A percentile compares a stretch with the other conserved stretches of the same genome.
Evolutionary conservation across 83 land plant genomes (phyloP).

Genomic region (Diphasiastrum complanatum): DNA sequence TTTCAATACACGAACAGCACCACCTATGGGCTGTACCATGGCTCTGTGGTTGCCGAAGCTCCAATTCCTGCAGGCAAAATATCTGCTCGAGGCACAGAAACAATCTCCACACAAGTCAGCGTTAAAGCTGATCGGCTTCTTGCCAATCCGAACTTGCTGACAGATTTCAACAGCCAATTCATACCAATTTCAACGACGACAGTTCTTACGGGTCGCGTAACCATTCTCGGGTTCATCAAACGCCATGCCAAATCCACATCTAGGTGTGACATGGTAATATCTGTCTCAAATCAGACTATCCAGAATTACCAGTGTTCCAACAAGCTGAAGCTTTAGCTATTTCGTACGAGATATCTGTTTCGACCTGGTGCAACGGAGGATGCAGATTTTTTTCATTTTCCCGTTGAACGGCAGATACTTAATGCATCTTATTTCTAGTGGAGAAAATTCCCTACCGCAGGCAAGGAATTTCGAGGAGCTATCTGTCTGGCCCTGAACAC

Average conservation of each 20-base stretch:
- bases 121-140: constrained; percentile 9
- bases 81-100: neutral
- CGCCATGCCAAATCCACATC: constrained; percentile 24
- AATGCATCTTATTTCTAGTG: too few relatives aligned
- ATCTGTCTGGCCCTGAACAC: too few relatives aligned
- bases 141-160: neutral
- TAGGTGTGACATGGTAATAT: constrained; percentile 15
- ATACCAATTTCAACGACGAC: constrained; percentile 18
- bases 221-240: constrained; percentile 19
- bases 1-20: constrained; percentile 21
- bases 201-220: constrained; percentile 12
- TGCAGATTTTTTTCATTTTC: too few relatives aligned
- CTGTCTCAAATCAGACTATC: too few relatives aligned
- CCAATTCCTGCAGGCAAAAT: constrained; percentile 23
- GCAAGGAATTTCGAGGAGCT: too few relatives aligned
- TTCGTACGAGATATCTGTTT: too few relatives aligned
- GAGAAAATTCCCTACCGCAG: too few relatives aligned
- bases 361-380: too few relatives aligned
- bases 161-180: neutral
- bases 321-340: too few relatives aligned
- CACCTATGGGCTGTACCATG: constrained; percentile 14
- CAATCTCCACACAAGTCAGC: constrained; percentile 1
- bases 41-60: constrained; percentile 15
- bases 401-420: too few relatives aligned
- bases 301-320: too few relatives aligned